These are phyloP conservation scores for Ormosia semicastrata DNA, from an alignment of 306 rosid genomes.

Conservation along the genomic window DNA sequence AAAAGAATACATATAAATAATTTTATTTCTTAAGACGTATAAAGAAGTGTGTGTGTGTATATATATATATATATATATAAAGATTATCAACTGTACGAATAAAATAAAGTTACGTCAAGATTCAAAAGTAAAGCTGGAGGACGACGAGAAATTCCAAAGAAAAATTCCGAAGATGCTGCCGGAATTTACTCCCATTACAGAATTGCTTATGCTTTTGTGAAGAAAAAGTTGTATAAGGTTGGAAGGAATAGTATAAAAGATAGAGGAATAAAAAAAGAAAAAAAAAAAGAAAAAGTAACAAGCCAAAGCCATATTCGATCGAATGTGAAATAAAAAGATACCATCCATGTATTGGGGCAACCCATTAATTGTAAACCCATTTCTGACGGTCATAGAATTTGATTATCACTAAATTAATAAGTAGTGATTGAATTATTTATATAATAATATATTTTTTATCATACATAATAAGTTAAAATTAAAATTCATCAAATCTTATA, in stretches of 20 bases:
- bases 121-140: background rate
- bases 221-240: background rate
- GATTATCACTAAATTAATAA: too few species aligned
- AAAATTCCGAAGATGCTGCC: constrained; percentile 25
- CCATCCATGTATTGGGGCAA: background rate
- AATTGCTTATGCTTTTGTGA: background rate
- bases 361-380: too few species aligned
- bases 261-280: constrained; percentile 1
- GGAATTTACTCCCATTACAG: background rate
- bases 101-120: background rate
- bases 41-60: too few species aligned
- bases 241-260: constrained; percentile 24
- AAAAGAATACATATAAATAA: background rate
- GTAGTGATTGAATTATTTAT: too few species aligned
- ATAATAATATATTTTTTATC: too few species aligned
- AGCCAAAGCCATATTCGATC: background rate
- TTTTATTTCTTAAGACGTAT: too few species aligned
- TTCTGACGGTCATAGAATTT: too few species aligned
- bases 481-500: too few species aligned
- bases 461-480: too few species aligned
- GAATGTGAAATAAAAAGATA: background rate
- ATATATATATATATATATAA: too few species aligned
- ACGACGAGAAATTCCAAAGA: constrained; percentile 16
- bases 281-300: constrained; percentile 20
- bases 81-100: background rate